Evolutionary conservation across 2,329 filamentous ascomycete genomes (phyloP).

Genomic region (Huntiella omanensis): DNA sequence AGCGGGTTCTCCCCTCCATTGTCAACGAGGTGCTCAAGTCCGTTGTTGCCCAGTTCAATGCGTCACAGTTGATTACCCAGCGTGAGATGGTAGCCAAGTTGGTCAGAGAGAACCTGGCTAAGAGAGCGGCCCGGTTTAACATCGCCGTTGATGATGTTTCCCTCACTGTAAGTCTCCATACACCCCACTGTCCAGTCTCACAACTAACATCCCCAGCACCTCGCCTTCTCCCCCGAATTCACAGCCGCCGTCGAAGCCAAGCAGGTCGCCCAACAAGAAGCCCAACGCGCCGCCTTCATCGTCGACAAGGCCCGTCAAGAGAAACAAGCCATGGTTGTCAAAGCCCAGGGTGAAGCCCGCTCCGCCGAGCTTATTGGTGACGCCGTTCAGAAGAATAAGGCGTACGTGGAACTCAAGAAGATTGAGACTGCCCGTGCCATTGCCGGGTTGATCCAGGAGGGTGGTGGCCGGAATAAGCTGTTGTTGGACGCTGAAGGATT

Average conservation of each 20-base stretch:
- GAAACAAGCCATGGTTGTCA: conserved; percentile 97
- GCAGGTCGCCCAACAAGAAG: conserved; percentile 73
- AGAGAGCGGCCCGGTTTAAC: conserved; percentile 87
- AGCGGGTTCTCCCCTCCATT: conserved; percentile 89
- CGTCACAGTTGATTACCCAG: conserved; percentile 94
- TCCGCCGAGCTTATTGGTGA: conserved; percentile 97
- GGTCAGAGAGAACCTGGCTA: conserved; percentile 81
- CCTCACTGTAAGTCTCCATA: conserved; percentile 48
- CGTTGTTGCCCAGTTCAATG: conserved; percentile 97
- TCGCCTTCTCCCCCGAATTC: conserved; percentile 56
- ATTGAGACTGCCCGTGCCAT: conserved; percentile 91
- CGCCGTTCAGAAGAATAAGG: conserved; percentile 97
- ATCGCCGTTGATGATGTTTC: conserved; percentile 96
- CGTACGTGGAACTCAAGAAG: conserved; percentile 91
- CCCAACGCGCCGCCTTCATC: conserved; percentile 88
- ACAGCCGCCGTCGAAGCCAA: conserved; percentile 56
- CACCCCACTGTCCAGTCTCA: not conserved
- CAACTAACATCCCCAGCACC: conserved; percentile 28
- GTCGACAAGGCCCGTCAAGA: conserved; percentile 98
- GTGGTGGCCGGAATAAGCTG: conserved; percentile 75
- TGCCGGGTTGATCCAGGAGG: conserved; percentile 72
- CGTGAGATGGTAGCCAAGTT: conserved; percentile 87
- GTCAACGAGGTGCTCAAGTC: conserved; percentile 98
- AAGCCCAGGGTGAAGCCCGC: conserved; percentile 95
- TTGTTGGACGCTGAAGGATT: conserved; percentile 82